A percentile compares a stretch with the other conserved stretches of the same genome.
These are phyloP conservation scores for Linum usitatissimum DNA, from an alignment of 345 rosid genomes.

Conservation along the genomic window DNA sequence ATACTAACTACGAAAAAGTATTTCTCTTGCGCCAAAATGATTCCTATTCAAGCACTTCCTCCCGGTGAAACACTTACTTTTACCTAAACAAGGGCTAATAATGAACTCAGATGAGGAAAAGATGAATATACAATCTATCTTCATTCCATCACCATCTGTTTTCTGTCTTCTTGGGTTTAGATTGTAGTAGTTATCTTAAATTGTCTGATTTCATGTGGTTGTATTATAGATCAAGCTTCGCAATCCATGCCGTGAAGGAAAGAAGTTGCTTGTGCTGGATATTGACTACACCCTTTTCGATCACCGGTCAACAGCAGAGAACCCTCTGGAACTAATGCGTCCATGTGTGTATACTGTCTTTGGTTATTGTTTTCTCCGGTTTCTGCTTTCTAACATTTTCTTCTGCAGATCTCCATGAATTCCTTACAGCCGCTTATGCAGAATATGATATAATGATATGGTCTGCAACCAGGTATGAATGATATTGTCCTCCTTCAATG, in stretches of 20 bases:
- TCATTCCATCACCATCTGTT: slow-evolving; percentile 3
- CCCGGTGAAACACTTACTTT: no score
- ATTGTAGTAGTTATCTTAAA: no score
- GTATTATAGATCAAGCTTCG: slow-evolving; percentile 49
- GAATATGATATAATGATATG: slow-evolving; percentile 94
- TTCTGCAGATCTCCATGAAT: slow-evolving; percentile 85
- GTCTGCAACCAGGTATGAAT: slow-evolving; percentile 82
- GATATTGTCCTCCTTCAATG: not conserved
- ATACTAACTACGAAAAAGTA: no score
- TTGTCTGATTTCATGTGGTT: not conserved
- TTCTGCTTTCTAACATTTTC: slow-evolving; percentile 8
- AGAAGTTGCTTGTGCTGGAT: slow-evolving; percentile 84
- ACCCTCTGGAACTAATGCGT: slow-evolving; percentile 83
- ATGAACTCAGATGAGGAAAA: no score
- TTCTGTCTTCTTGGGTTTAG: no score
- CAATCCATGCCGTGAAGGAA: slow-evolving; percentile 75
- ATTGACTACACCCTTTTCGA: slow-evolving; percentile 94
- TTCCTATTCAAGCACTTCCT: no score
- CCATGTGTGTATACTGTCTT: slow-evolving; percentile 49
- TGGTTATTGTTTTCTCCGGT: not conserved
- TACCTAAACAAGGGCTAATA: no score
- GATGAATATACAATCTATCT: no score
- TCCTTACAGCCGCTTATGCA: slow-evolving; percentile 80
- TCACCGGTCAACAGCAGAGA: slow-evolving; percentile 90
- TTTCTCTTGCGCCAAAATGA: no score